Conservation (phyloP, 2,329 filamentous ascomycete species). For the Leptographium wingfieldii region DNA sequence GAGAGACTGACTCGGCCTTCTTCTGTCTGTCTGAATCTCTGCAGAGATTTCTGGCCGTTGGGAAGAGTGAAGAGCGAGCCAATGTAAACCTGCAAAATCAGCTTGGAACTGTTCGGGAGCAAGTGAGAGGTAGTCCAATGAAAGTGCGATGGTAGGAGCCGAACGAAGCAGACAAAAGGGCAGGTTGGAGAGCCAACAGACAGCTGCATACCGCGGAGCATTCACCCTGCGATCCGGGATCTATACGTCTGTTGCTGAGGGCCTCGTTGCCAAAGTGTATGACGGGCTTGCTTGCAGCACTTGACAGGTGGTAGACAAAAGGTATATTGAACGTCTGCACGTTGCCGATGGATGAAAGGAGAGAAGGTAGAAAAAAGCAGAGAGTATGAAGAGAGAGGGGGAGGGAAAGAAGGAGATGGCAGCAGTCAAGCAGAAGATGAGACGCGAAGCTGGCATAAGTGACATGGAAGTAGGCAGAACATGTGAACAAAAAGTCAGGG, state of each 20-base stretch:
- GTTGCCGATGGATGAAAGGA: background rate
- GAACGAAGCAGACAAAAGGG: no score
- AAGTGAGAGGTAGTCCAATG: background rate
- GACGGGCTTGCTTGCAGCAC: background rate
- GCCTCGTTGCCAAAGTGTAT: background rate
- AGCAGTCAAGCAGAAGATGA: background rate
- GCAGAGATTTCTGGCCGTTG: conserved; percentile 11
- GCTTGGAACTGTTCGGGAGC: background rate
- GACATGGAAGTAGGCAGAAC: background rate
- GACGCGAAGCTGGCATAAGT: background rate
- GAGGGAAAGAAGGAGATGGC: no score
- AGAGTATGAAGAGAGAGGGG: background rate
- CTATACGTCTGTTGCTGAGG: background rate
- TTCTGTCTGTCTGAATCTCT: conserved; percentile 5
- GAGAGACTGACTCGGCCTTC: background rate
- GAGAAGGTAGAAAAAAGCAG: background rate
- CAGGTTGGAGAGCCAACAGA: no score
- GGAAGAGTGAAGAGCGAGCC: conserved; percentile 3
- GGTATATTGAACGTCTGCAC: background rate
- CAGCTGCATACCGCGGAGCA: background rate
- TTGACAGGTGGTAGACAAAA: background rate
- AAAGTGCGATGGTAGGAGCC: no score
- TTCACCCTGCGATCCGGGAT: background rate
- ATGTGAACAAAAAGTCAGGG: background rate
- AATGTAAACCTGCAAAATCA: conserved; percentile 2